Base-by-base conservation (phyloP, 352 stramenopile species). In the Phytophthora multivora region DNA sequence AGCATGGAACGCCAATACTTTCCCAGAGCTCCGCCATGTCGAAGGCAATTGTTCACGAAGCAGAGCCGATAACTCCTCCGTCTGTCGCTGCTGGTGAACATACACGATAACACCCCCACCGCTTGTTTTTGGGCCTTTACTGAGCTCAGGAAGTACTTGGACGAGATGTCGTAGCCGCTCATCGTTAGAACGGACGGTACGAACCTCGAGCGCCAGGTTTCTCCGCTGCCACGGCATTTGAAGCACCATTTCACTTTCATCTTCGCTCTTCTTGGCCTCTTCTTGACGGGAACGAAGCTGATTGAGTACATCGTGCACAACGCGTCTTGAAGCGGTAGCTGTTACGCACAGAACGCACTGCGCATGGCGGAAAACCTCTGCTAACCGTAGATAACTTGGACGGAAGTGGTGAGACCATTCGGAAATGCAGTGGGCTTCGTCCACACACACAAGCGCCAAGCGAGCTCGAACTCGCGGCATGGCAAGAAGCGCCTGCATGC, bases 331-430 rank as follows among this genome's bases (percentile, higher is more conserved):
- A 10, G 96, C 96, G 10, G 96, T 98, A 1, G 96, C 96, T 5
- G 96, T 98, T 26, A 98, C 85, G 4, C 91, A 95, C 3, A 98
- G 69, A 36, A 98, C 84, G 18, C 81, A 84, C 35, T 86, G 62
- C 3, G 84, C 84, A 56, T 82, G 69, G 8, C 62, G 71, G 47
- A 93, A 90, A 2, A 93, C 40, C 19, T 69, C 55, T 16, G 74
- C 66, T 2, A 95, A 58, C 0, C 84, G 79, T 47, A 95, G 51
- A 55, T 91, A 95, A 45, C 82, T 90, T 31, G 94, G 92, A 1
- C 96, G 83, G 55, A 98, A 98, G 75, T 98, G 94, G 57, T 98
- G 92, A 3, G 86, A 97, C 96, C 96, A 98, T 63, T 98, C 90
- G 9, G 88, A 97, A 26, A 98, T 78, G 63, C 95, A 98, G 65